Conservation (phyloP, 2,329 filamentous ascomycete species). For the Arthroderma sp. region DNA sequence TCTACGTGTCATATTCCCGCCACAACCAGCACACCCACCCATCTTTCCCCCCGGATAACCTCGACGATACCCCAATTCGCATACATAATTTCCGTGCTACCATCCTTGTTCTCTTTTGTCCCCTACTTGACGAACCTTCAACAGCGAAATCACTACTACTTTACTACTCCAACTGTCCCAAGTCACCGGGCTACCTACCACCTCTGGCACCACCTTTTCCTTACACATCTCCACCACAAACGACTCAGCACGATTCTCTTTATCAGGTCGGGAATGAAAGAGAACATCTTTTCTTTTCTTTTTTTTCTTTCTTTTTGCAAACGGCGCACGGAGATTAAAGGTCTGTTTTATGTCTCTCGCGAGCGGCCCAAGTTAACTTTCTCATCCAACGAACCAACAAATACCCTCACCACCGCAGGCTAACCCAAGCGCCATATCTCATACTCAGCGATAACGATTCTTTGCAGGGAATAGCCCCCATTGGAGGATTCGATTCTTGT, state of each 20-base stretch:
- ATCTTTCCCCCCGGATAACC: background rate
- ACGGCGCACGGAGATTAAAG: slow-evolving; percentile 2
- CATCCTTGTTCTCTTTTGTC: background rate
- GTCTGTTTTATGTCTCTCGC: background rate
- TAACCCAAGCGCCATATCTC: background rate
- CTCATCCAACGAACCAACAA: background rate
- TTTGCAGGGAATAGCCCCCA: slow-evolving; percentile 3
- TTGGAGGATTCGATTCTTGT: slow-evolving; percentile 6
- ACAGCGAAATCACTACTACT: background rate
- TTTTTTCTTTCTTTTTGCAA: background rate
- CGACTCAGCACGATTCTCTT: background rate
- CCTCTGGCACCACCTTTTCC: background rate
- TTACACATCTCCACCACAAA: background rate
- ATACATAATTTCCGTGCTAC: slow-evolving; percentile 1
- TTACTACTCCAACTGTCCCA: background rate
- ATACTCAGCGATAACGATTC: background rate
- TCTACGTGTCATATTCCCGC: slow-evolving; percentile 1
- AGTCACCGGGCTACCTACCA: slow-evolving; percentile 1
- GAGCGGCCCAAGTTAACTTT: background rate
- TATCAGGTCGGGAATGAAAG: background rate
- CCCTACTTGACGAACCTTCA: background rate
- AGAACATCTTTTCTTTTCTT: background rate
- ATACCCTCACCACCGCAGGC: background rate
- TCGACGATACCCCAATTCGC: slow-evolving; percentile 1
- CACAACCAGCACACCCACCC: background rate